Evolutionary conservation across 129 eudicot genomes (phyloP).

Genomic region (Sambucus nigra): DNA sequence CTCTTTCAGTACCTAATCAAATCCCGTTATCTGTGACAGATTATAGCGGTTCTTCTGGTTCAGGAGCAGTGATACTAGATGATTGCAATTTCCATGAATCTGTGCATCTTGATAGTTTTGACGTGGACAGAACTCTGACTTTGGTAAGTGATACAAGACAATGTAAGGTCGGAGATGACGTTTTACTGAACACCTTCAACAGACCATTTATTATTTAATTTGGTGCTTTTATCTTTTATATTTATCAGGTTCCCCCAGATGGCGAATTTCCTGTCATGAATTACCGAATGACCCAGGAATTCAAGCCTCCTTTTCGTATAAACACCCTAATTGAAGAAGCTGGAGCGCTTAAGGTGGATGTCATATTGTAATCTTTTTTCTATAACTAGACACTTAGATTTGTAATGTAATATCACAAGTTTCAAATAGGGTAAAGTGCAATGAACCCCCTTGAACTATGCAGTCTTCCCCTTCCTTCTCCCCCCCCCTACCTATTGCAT

Average conservation of each 20-base stretch:
- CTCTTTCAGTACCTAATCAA: slow-evolving; percentile 10
- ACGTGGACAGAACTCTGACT: slow-evolving; percentile 78
- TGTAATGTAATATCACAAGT: no score
- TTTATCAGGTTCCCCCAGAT: slow-evolving; percentile 74
- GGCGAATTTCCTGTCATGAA: slow-evolving; percentile 99
- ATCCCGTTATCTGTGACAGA: slow-evolving; percentile 26
- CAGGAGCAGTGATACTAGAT: slow-evolving; percentile 81
- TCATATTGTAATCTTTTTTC: background rate
- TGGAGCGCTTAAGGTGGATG: slow-evolving; percentile 62
- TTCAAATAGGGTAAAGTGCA: no score
- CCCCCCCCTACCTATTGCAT: no score
- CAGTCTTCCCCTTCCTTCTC: no score
- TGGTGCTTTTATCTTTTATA: slow-evolving; percentile 10
- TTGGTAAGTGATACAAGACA: slow-evolving; percentile 43
- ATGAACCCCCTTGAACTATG: no score
- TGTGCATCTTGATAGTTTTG: slow-evolving; percentile 90
- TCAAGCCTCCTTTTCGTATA: slow-evolving; percentile 83
- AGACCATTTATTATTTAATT: background rate
- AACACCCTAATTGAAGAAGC: slow-evolving; percentile 87
- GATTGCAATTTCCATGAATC: slow-evolving; percentile 98
- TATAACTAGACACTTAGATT: background rate
- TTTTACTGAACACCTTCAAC: background rate
- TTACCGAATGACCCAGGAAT: slow-evolving; percentile 95
- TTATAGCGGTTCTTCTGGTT: slow-evolving; percentile 78
- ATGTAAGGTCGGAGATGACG: background rate